These are phyloP conservation scores for Cercophora sp. DNA, from an alignment of 495 filamentous ascomycete genomes.

Conservation along the genomic window DNA sequence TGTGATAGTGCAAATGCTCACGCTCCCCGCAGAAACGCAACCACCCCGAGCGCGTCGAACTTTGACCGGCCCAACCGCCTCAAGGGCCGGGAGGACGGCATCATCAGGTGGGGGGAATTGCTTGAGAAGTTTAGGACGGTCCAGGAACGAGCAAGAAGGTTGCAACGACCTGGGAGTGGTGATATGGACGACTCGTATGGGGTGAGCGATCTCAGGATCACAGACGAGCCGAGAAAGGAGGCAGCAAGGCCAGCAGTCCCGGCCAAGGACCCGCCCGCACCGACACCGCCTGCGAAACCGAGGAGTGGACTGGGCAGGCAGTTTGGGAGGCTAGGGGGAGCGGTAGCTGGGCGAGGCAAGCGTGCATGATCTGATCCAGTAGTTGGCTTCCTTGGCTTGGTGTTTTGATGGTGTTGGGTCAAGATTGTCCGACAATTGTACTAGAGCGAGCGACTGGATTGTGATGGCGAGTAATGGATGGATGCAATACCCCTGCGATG, in stretches of 20 bases:
- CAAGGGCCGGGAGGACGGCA: constrained; percentile 77
- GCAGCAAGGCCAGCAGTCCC: too few species aligned
- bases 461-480: constrained; percentile 15
- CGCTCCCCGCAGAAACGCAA: constrained; percentile 44
- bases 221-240: constrained; percentile 26
- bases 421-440: too few species aligned
- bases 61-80: constrained; percentile 79
- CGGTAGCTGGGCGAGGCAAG: constrained; percentile 57
- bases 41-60: constrained; percentile 43
- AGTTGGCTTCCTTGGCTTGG: constrained; percentile 14
- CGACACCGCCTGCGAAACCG: constrained; percentile 45
- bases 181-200: constrained; percentile 40
- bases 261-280: constrained; percentile 11
- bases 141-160: constrained; percentile 69
- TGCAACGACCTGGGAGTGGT: constrained; percentile 38
- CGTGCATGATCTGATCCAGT: constrained; percentile 42
- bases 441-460: too few species aligned
- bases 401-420: too few species aligned
- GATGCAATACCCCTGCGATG: constrained; percentile 7
- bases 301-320: constrained; percentile 63
- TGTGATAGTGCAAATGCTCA: too few species aligned
- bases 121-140: constrained; percentile 93
- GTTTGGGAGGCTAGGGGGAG: constrained; percentile 63
- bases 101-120: constrained; percentile 86
- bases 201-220: constrained; percentile 38